phyloP scores from a whole-genome alignment of 208 protist species.

The Trypanosoma grayi region DNA sequence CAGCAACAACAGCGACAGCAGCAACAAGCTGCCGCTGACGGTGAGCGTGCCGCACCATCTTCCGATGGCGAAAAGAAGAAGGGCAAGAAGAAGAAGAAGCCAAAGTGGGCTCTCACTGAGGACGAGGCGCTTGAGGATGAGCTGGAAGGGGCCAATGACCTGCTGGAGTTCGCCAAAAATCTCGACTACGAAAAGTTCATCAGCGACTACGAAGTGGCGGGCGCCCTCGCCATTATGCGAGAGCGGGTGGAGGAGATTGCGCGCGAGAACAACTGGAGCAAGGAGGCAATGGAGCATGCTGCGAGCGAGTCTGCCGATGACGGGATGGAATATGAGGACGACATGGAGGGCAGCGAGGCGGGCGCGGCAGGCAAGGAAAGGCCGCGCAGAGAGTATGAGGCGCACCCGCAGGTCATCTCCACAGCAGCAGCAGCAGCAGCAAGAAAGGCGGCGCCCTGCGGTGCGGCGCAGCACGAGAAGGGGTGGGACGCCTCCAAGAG shows the following conservation, averaged over 20 bases:
- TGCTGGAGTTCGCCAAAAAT: slow-evolving; percentile 84
- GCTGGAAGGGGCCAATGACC: slow-evolving; percentile 54
- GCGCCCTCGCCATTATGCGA: slow-evolving; percentile 87
- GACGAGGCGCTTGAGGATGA: slow-evolving; percentile 89
- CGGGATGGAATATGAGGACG: slow-evolving; percentile 40
- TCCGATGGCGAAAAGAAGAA: slow-evolving; percentile 20
- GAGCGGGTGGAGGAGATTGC: slow-evolving; percentile 86
- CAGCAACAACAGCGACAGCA: background rate
- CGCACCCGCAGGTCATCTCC: background rate
- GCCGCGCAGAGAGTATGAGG: background rate
- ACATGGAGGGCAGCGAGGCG: slow-evolving; percentile 23
- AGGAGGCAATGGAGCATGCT: slow-evolving; percentile 61
- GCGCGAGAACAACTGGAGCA: slow-evolving; percentile 68
- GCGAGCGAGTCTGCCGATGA: slow-evolving; percentile 26
- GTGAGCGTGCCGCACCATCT: background rate
- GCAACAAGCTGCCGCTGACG: background rate
- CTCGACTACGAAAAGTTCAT: slow-evolving; percentile 91
- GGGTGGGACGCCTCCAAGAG: slow-evolving; percentile 37
- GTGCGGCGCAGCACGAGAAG: slow-evolving; percentile 41
- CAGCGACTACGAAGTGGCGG: slow-evolving; percentile 85
- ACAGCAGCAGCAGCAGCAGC: background rate
- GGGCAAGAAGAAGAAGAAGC: slow-evolving; percentile 53
- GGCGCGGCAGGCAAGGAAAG: slow-evolving; percentile 13
- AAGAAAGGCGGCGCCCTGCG: slow-evolving; percentile 26
- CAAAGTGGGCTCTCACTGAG: slow-evolving; percentile 91